Base-by-base conservation (phyloP, 106 monocot genomes). In the Phalaenopsis equestris region DNA sequence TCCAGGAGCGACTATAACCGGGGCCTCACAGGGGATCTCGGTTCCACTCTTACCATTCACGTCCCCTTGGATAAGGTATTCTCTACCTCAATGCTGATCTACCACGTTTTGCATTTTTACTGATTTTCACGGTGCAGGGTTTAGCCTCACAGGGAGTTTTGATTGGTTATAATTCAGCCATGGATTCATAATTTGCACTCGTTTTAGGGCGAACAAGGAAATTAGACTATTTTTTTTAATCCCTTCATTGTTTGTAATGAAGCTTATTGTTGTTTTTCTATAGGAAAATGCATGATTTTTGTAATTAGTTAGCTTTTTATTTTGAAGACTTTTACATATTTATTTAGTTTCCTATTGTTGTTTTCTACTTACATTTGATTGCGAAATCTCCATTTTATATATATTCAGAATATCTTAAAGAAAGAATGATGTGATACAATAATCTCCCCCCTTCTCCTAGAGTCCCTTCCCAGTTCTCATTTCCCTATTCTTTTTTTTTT, bases 31-130 rank as follows among this genome's bases (percentile, higher is more conserved):
- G 90, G 91, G 24, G 94, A 98, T 42, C 82, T 75, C 9, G 89
- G 84, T 15, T 80, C 85, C 30, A 78, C 89, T 15, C 42, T 86
- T 48, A 42, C 79, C 70, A 83, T 88, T 15, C 84, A 89, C 30
- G 89, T 94, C 56, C 87, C 94, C 2, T 91, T 89, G 90, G 98
- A 94, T 46, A 94, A 90, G 94, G 96, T 93, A 30, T 36, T 76
- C 46, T 52, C 49, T 49, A 49, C 49, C 21, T 76, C 52, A 11
- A 6, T 24, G 2, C 55, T 38, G 46, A 48, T 68, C 68, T 36
- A 68, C 8, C 8, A 38, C 1, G 37, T 30, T 61, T 23, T n/a
- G 61, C n/a, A 61, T 61, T 57, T 56, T 57, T 57, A 19, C 57
- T 61, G 61, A 16, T 39, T 70, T 36, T 24, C 14, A 10, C 8